Evolutionary conservation across 1,139 yeast species (phyloP).

Genomic region (Scheffersomyces parashehatae): DNA sequence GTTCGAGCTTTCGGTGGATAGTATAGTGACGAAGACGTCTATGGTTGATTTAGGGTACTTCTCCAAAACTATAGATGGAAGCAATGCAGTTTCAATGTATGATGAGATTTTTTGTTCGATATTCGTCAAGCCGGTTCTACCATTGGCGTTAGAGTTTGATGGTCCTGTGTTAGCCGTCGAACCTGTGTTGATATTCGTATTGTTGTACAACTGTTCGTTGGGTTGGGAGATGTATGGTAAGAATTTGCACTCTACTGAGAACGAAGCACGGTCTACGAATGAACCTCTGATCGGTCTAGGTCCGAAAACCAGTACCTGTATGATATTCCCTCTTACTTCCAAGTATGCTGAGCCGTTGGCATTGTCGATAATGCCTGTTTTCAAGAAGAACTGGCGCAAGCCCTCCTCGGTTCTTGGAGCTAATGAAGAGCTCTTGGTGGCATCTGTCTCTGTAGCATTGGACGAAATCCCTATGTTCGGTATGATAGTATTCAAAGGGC

Average conservation of each 20-base stretch:
- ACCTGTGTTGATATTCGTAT: slow-evolving; percentile 9
- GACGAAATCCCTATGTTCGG: slow-evolving; percentile 31
- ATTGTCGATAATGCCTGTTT: slow-evolving; percentile 64
- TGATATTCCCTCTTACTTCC: slow-evolving; percentile 62
- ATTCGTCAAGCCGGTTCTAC: slow-evolving; percentile 40
- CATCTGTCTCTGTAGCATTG: not conserved
- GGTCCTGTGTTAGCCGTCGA: slow-evolving; percentile 7
- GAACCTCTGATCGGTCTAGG: slow-evolving; percentile 86
- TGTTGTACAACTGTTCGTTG: slow-evolving; percentile 27
- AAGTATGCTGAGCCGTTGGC: slow-evolving; percentile 84
- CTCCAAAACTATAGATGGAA: slow-evolving; percentile 63
- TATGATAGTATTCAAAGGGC: slow-evolving; percentile 61
- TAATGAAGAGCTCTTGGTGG: slow-evolving; percentile 1
- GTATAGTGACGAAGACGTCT: slow-evolving; percentile 71
- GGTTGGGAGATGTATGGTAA: slow-evolving; percentile 52
- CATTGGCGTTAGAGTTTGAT: slow-evolving; percentile 30
- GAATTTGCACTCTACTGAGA: slow-evolving; percentile 67
- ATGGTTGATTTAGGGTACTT: slow-evolving; percentile 90
- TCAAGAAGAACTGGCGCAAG: slow-evolving; percentile 45
- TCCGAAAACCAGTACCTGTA: slow-evolving; percentile 79
- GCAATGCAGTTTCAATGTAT: slow-evolving; percentile 58
- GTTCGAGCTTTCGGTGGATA: slow-evolving; percentile 40
- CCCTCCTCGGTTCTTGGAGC: slow-evolving; percentile 14
- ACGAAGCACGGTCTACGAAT: slow-evolving; percentile 66
- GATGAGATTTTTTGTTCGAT: slow-evolving; percentile 54